Evolutionary conservation across 2,329 filamentous ascomycete species (phyloP), one percentile per base, ranked within the genome.

Genomic region (Botrytis pseudocinerea): DNA sequence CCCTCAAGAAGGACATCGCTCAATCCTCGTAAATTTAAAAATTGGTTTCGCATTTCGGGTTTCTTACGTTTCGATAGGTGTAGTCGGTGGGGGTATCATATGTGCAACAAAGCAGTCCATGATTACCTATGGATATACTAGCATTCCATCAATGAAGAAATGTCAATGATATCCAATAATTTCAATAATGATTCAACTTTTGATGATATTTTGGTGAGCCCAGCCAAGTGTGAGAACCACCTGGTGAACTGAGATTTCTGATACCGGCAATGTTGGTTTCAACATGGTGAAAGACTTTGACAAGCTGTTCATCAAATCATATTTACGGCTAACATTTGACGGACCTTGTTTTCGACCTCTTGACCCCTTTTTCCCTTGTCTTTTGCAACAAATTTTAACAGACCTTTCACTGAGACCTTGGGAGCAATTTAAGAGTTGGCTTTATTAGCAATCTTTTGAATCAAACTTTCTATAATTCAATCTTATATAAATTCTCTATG

Each of bases 1-100:
- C 94, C 74, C 94, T 99, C 93, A 99, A 99, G 94, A 99, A 98
- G 94, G 96, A 99, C 82, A 85, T 92, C 80, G 84, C 85, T 82
- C 82, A 85, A 82, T 81, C 84, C 82, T 83, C 85, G 81, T 90
- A 88, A 84, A 69, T 57, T 66, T 54, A 32, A 64, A 80, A 80
- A 74, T 73, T 68, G 75, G 75, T 77, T 77, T 70, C 74, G 82
- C 84, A 83, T 76, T 76, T 66, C 74, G 54, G 70, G 75, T 78
- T 78, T 77, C 73, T 72, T 77, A 77, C 73, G 78, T 78, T 72
- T 63, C 72, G 76, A 77, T 71, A 74, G 79, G 78, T 80, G 78
- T 78, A 75, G 73, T 75, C 76, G 76, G 75, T 68, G 35, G 76
- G 75, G 74, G 74, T 74, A 77, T 78, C 71, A 75, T 75, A 78